Percentiles rank a stretch among this genome's conserved stretches.
These are phyloP conservation scores for Clonostachys sp. DNA, from an alignment of 2,329 filamentous ascomycete species.

Conservation along the genomic window DNA sequence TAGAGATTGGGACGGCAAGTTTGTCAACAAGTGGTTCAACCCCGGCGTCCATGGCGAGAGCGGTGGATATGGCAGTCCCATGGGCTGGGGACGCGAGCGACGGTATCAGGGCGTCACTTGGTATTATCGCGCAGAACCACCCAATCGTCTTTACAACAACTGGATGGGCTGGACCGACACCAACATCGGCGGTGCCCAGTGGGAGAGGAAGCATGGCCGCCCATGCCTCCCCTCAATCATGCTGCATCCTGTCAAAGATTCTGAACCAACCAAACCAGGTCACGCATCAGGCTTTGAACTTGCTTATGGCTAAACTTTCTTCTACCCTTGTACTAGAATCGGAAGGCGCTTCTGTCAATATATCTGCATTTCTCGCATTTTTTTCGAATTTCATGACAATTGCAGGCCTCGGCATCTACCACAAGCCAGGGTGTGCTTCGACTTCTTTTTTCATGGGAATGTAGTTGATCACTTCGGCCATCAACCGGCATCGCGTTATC, in stretches of 20 bases:
- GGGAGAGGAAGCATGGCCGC: conserved; percentile 52
- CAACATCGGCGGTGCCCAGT: conserved; percentile 46
- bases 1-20: conserved; percentile 58
- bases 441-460: too few species aligned
- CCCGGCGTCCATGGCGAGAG: conserved; percentile 49
- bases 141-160: conserved; percentile 57
- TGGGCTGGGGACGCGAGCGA: conserved; percentile 54
- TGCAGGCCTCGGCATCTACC: too few species aligned
- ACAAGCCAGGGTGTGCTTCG: too few species aligned
- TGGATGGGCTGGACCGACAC: conserved; percentile 58
- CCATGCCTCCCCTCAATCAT: conserved; percentile 55
- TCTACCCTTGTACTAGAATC: neutral
- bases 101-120: conserved; percentile 55
- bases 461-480: too few species aligned
- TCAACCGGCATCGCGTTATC: too few species aligned
- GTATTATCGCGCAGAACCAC: conserved; percentile 55
- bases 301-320: conserved; percentile 23
- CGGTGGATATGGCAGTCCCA: conserved; percentile 50
- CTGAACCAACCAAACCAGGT: conserved; percentile 42
- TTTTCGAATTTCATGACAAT: too few species aligned
- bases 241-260: conserved; percentile 56
- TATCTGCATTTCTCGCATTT: too few species aligned
- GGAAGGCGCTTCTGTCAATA: too few species aligned
- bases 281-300: conserved; percentile 30
- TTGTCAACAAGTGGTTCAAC: conserved; percentile 56